These are phyloP conservation scores for Bauhinia variegata DNA, from an alignment of 306 rosid species.

Conservation along the genomic window DNA sequence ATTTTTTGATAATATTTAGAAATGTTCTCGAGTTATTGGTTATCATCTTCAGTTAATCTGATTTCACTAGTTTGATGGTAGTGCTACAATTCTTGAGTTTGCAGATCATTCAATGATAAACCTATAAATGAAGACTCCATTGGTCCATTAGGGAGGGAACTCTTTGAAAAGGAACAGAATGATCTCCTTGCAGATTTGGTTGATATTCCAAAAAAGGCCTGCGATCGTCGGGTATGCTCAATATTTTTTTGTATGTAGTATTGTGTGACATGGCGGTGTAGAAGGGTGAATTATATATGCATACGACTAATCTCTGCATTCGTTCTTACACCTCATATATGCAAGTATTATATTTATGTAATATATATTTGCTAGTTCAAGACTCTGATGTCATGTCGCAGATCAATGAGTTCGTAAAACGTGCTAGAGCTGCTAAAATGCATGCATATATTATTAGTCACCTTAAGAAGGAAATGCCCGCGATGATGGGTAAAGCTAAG, in stretches of 20 bases:
- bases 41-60: slow-evolving; percentile 1
- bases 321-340: background rate
- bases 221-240: slow-evolving; percentile 75
- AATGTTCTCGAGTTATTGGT: slow-evolving; percentile 24
- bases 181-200: slow-evolving; percentile 74
- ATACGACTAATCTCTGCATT: background rate
- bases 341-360: slow-evolving; percentile 8
- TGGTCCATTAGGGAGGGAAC: slow-evolving; percentile 74
- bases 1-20: background rate
- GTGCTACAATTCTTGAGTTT: slow-evolving; percentile 10
- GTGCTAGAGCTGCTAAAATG: slow-evolving; percentile 95
- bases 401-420: slow-evolving; percentile 96
- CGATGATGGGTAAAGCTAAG: slow-evolving; percentile 91
- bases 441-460: slow-evolving; percentile 92
- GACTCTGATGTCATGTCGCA: slow-evolving; percentile 33
- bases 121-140: slow-evolving; percentile 54
- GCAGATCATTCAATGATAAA: slow-evolving; percentile 85
- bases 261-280: background rate
- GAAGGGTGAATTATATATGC: slow-evolving; percentile 12
- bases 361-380: background rate
- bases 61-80: slow-evolving; percentile 10
- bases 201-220: slow-evolving; percentile 88
- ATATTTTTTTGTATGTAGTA: slow-evolving; percentile 16
- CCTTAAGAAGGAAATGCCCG: slow-evolving; percentile 91
- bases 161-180: slow-evolving; percentile 85